Evolutionary conservation across 805 yeast genomes (phyloP), one percentile per base, ranked within the genome.

Genomic region (Komagataella phaffii): DNA sequence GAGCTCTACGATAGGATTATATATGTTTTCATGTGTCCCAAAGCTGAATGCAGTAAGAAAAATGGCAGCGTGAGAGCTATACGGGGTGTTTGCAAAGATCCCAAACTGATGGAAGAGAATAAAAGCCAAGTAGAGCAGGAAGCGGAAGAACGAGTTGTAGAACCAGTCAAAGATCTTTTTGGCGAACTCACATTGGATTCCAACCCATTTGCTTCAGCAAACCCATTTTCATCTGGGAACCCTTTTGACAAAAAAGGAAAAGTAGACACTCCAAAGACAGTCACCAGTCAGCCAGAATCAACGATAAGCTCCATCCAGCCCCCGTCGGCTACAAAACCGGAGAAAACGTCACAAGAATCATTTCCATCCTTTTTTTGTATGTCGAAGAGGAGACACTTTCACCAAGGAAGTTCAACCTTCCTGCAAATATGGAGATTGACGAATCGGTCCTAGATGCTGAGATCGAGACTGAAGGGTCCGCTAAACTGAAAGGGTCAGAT

Each of bases 1-100:
- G 73, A 82, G 8, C 70, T 80, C 46, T 88, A 90, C 61, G 96
- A 88, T 59, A 77, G 99, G 54, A 81, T 80, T 3, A 65, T 93
- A 17, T 93, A 91, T 60, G 74, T 93, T 0, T 86, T 91, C 62
- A 80, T 81, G 1, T 93, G 99, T 66, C 61, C 69, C 17, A 75
- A 77, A 47, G 69, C 78, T 19, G 57, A 66, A 0, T 93, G 99
- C 64, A 75, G 84, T 47, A 73, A 87, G 55, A 76, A 78, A 57
- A 71, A 75, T 3, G 96, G 96, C 4, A 71, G 85, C 1, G 71
- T 89, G 2, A 78, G 85, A 57, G 89, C 88, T 24, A 70, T 93
- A 50, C 73, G 97, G 62, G 96, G 91, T 2, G 71, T 90, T 1
- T 67, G 73, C 53, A 79, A 81, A 57, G 88, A 83, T 59, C 79